Percentiles rank a stretch among this genome's conserved stretches.
Evolutionary conservation across 2,329 filamentous ascomycete genomes (phyloP).

Genomic region (Talaromyces sp.): DNA sequence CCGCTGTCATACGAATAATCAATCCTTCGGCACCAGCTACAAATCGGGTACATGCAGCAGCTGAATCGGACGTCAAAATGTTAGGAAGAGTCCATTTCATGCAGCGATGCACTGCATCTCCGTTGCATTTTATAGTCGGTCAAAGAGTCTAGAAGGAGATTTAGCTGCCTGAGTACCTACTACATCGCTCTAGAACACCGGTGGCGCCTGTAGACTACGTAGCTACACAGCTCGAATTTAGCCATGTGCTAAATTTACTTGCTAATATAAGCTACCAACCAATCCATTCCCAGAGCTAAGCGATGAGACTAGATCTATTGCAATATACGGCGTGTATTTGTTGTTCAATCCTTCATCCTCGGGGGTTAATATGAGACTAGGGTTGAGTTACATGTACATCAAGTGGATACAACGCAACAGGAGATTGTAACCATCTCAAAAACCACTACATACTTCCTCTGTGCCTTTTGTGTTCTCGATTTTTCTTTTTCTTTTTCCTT

Average conservation of each 20-base stretch:
- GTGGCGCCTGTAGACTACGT: neutral
- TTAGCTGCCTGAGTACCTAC: neutral
- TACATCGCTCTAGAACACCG: neutral
- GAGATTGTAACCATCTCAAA: slow-evolving; percentile 17
- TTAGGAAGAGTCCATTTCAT: neutral
- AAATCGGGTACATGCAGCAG: neutral
- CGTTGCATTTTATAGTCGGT: slow-evolving; percentile 1
- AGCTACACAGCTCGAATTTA: neutral
- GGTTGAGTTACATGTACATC: slow-evolving; percentile 15
- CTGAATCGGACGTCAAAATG: neutral
- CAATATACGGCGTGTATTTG: neutral
- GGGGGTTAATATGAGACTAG: neutral
- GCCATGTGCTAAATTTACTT: slow-evolving; percentile 1
- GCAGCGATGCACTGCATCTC: slow-evolving; percentile 2
- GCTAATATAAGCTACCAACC: neutral
- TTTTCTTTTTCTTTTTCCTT: neutral
- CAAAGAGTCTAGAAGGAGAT: neutral
- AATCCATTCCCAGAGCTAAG: neutral
- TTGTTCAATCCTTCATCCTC: no score
- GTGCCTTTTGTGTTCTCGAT: neutral
- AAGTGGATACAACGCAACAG: slow-evolving; percentile 18
- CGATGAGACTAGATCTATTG: neutral
- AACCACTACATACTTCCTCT: neutral
- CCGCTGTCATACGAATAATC: neutral
- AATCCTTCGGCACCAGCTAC: neutral